These are phyloP conservation scores for Blastomyces gilchristii DNA, from an alignment of 2,329 filamentous ascomycete species.

Conservation along the genomic window DNA sequence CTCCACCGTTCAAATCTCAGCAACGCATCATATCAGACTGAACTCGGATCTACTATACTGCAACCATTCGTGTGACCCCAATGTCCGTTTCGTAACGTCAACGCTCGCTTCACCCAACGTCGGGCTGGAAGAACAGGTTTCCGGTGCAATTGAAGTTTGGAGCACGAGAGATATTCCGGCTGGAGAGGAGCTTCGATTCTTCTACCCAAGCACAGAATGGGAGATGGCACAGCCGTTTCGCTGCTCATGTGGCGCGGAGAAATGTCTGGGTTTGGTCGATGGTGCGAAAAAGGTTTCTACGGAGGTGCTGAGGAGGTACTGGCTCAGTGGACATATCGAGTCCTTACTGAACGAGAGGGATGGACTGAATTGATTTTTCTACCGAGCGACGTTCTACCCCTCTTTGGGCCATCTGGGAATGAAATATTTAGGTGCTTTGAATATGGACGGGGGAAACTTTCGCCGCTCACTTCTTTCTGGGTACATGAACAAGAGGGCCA, in stretches of 20 bases:
- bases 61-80: conserved; percentile 58
- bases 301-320: conserved; percentile 47
- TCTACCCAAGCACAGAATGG: conserved; percentile 69
- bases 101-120: conserved; percentile 46
- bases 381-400: not conserved
- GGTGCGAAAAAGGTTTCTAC: conserved; percentile 52
- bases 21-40: conserved; percentile 48
- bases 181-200: conserved; percentile 47
- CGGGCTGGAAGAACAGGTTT: conserved; percentile 18
- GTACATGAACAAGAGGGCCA: not conserved
- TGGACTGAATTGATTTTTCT: conserved; percentile 6
- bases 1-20: conserved; percentile 53
- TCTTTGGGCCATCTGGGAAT: not conserved
- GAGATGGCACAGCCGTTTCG: conserved; percentile 61
- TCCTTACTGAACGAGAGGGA: conserved; percentile 12
- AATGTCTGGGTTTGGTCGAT: conserved; percentile 52
- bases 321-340: conserved; percentile 51
- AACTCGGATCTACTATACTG: conserved; percentile 59
- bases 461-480: not conserved
- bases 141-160: conserved; percentile 16
- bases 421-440: not conserved
- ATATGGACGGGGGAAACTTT: not conserved
- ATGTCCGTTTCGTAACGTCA: conserved; percentile 49
- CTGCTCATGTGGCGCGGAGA: conserved; percentile 49
- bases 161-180: conserved; percentile 15